Conservation (phyloP, 208 protist species). For the Crithidia brevicula region DNA sequence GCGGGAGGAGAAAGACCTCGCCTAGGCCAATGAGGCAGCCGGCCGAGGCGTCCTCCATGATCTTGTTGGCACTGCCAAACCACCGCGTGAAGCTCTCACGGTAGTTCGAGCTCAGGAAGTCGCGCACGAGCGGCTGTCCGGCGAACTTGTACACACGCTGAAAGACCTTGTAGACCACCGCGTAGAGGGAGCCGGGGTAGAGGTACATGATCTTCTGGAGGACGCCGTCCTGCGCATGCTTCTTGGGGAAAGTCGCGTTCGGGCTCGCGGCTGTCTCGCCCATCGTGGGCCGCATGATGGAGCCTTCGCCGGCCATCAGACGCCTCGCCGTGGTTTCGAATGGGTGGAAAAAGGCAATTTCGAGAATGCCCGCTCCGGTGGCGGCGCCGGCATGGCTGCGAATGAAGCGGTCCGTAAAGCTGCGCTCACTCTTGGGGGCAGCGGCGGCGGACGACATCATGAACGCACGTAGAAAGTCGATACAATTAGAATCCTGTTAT, state of each 20-base stretch:
- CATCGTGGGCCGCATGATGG: slow-evolving; percentile 46
- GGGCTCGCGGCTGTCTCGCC: slow-evolving; percentile 58
- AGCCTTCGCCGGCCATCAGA: slow-evolving; percentile 79
- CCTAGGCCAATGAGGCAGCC: slow-evolving; percentile 88
- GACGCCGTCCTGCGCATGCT: slow-evolving; percentile 60
- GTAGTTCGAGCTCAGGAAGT: slow-evolving; percentile 58
- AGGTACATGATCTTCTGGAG: slow-evolving; percentile 80
- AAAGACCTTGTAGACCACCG: slow-evolving; percentile 90
- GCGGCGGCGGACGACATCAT: slow-evolving; percentile 32
- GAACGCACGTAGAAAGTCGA: no score
- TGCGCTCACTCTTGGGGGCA: slow-evolving; percentile 28
- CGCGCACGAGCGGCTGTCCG: slow-evolving; percentile 87
- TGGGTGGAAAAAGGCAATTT: slow-evolving; percentile 90
- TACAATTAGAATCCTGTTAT: no score
- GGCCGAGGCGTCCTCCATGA: slow-evolving; percentile 79
- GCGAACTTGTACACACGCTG: slow-evolving; percentile 94
- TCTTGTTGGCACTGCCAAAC: slow-evolving; percentile 62
- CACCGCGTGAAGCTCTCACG: slow-evolving; percentile 43
- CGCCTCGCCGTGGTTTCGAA: slow-evolving; percentile 93
- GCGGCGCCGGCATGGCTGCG: slow-evolving; percentile 68
- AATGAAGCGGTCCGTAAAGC: slow-evolving; percentile 46
- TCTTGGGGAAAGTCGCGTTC: slow-evolving; percentile 82
- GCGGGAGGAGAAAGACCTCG: slow-evolving; percentile 89
- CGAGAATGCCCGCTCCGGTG: slow-evolving; percentile 73
- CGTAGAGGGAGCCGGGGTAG: slow-evolving; percentile 91